A percentile compares a stretch with the other conserved stretches of the same genome.
Evolutionary conservation across 371 early-diverging fungal species (phyloP).

Genomic region (Basidiobolus meristosporus): DNA sequence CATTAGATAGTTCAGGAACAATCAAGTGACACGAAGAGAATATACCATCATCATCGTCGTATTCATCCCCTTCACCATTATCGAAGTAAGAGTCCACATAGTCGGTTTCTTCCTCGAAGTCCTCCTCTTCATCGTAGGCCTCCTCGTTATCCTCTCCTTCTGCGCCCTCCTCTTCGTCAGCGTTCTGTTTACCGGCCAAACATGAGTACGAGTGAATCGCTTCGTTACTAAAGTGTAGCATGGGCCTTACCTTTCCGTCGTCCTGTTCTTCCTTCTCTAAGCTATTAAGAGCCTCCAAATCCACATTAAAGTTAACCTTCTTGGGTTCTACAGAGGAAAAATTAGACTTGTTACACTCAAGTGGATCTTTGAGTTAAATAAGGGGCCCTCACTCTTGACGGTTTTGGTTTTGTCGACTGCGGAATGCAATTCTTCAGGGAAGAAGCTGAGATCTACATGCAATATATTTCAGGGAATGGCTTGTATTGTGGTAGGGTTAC

Average conservation of each 20-base stretch:
- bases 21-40: too few relatives aligned
- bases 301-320: not conserved
- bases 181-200: slow-evolving; percentile 8
- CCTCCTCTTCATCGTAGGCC: not conserved
- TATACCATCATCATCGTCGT: slow-evolving; percentile 8
- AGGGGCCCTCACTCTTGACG: not conserved
- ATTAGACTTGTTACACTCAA: not conserved
- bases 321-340: not conserved
- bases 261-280: not conserved
- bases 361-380: not conserved
- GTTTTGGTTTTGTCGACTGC: not conserved
- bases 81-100: slow-evolving; percentile 17
- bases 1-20: too few relatives aligned
- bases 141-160: slow-evolving; percentile 1
- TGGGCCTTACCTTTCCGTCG: not conserved
- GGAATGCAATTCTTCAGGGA: not conserved
- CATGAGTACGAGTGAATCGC: slow-evolving; percentile 15
- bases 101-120: slow-evolving; percentile 5
- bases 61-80: slow-evolving; percentile 5
- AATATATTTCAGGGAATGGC: too few relatives aligned
- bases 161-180: not conserved
- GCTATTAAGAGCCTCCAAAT: not conserved
- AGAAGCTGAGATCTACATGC: not conserved
- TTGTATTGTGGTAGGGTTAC: too few relatives aligned
- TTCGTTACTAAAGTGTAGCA: slow-evolving; percentile 7